Base-by-base conservation (phyloP, 352 stramenopile genomes). In the Phytopythium boreale region DNA sequence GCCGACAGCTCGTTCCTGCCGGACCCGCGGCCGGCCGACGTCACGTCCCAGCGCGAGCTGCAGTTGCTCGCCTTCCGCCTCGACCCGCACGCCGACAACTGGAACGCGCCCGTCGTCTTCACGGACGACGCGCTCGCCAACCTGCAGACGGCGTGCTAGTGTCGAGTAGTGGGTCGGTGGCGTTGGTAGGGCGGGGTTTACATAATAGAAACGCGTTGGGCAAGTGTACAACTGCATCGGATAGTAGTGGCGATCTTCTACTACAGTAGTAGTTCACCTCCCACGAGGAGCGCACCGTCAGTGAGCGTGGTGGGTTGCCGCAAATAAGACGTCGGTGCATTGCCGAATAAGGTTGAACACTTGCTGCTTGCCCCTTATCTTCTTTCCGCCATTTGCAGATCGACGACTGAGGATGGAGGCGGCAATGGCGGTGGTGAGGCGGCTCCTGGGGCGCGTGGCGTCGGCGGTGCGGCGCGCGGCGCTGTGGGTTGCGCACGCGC, bases 101-200 rank as follows among this genome's bases (percentile, higher is more conserved):
- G 74, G 69, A 72, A 68, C 49, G 67, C 80, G 24, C 64, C 66
- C 26, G 72, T 88, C 14, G 41, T 49, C 14, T 88, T 88, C 41
- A 55, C 66, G 9, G 63, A 75, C 31, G 70, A 59, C 10, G 70
- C 80, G 19, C 65, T 85, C n/a, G 55, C 49, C 12, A 74, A 77
- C 29, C 41, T 85, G 24, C 78, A 84, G 51, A 87, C 75, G 2
- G 78, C 75, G 22, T 87, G 78, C 66, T 87, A 77, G 71, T 22
- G 58, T 50, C 34, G 11, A 26, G 57, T 29, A 22, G 46, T n/a
- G n/a, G n/a, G n/a, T n/a, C n/a, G 17, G 9, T 39, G 29, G 29
- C 7, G 29, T 7, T 34, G 29, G 29, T 8, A 7, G 29, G 3
- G 7, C 29, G 7, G 29, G 7, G 29, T 34, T 7, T 34, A 34